Conservation (phyloP, 2,329 filamentous ascomycete genomes). For the Emericellopsis cladophorae region DNA sequence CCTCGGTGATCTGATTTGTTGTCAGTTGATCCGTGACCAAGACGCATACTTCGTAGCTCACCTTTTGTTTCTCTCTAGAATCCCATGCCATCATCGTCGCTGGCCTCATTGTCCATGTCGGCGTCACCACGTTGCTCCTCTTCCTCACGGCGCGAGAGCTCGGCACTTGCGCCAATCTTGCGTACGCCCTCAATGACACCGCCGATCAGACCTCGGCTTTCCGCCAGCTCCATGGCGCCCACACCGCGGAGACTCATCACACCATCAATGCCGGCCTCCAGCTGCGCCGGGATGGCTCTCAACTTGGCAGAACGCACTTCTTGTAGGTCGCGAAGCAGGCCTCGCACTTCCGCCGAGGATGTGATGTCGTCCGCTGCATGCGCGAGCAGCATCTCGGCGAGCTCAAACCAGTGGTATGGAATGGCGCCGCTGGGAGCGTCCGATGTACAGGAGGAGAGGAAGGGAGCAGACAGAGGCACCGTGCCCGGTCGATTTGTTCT, state of each 20-base stretch:
- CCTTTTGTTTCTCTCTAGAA: slow-evolving; percentile 4
- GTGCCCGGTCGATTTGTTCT: slow-evolving; percentile 16
- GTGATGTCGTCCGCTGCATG: slow-evolving; percentile 73
- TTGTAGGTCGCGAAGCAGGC: slow-evolving; percentile 66
- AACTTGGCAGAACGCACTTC: slow-evolving; percentile 88
- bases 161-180: slow-evolving; percentile 69
- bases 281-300: slow-evolving; percentile 56
- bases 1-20: no score
- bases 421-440: slow-evolving; percentile 56
- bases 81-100: slow-evolving; percentile 38
- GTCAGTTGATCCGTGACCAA: no score
- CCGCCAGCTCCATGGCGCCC: slow-evolving; percentile 84
- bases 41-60: no score
- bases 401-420: slow-evolving; percentile 92
- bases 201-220: slow-evolving; percentile 71
- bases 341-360: slow-evolving; percentile 60
- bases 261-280: slow-evolving; percentile 62
- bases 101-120: slow-evolving; percentile 50
- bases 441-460: slow-evolving; percentile 63
- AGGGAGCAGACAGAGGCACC: slow-evolving; percentile 52
- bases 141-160: slow-evolving; percentile 64
- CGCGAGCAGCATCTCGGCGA: slow-evolving; percentile 76
- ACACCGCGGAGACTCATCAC: slow-evolving; percentile 60
- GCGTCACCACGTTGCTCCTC: slow-evolving; percentile 54
- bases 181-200: slow-evolving; percentile 81